Conservation (phyloP, 306 rosid species). For the Prunus davidiana region DNA sequence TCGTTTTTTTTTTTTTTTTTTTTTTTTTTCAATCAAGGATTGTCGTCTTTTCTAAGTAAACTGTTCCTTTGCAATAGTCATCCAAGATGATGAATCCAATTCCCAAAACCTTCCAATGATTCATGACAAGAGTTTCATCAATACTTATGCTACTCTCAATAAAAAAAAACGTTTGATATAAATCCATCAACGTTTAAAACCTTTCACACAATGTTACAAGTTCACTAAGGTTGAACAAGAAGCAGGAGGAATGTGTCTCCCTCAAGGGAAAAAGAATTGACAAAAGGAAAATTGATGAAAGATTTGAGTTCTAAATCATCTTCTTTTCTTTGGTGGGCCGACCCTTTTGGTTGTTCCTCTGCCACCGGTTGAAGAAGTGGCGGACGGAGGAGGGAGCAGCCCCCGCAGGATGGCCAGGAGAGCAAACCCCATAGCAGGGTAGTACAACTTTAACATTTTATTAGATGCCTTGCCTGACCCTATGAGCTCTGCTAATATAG, state of each 20-base stretch:
- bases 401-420: conserved; percentile 49
- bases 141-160: no score
- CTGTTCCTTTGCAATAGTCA: no score
- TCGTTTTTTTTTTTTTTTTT: no score
- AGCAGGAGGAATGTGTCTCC: neutral
- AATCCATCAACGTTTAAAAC: no score
- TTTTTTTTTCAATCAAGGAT: no score
- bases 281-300: neutral
- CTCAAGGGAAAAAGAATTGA: neutral
- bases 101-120: no score
- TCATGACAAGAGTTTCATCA: no score
- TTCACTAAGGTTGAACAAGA: no score
- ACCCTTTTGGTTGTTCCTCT: conserved; percentile 37
- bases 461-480: conserved; percentile 49
- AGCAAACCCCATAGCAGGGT: conserved; percentile 41
- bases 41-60: no score
- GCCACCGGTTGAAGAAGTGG: conserved; percentile 17
- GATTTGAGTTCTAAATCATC: neutral
- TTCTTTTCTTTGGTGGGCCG: neutral
- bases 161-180: no score
- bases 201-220: no score
- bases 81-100: no score
- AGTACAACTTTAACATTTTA: conserved; percentile 34
- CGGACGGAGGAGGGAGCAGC: conserved; percentile 26
- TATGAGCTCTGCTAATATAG: conserved; percentile 41